phyloP scores from a whole-genome alignment of 2,329 filamentous ascomycete species.

The Venturia oleaginea region DNA sequence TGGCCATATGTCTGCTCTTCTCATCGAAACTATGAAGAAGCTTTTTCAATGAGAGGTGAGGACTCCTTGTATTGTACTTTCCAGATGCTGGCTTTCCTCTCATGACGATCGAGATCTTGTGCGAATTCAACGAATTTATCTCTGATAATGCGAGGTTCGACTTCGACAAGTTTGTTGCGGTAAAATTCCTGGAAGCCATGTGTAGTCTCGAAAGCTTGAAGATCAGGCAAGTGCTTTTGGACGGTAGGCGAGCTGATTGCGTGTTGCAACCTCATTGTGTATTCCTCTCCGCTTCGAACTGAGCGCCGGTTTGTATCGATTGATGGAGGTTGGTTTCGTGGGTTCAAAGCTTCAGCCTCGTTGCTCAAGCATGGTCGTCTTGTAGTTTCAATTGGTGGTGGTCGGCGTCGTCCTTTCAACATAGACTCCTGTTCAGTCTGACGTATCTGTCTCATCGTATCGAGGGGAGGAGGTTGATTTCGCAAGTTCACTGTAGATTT shows the following conservation, averaged over 20 bases:
- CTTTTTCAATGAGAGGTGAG: background rate
- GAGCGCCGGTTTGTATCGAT: background rate
- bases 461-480: background rate
- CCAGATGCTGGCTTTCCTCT: conserved; percentile 8
- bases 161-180: background rate
- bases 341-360: background rate
- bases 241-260: background rate
- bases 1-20: background rate
- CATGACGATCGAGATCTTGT: conserved; percentile 6
- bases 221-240: conserved; percentile 5
- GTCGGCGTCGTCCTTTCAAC: background rate
- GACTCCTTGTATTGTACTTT: background rate
- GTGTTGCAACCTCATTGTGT: conserved; percentile 6
- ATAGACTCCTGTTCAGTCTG: background rate
- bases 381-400: background rate
- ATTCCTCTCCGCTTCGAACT: background rate
- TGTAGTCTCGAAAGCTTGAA: background rate
- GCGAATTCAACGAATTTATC: background rate
- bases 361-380: background rate
- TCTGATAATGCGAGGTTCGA: background rate
- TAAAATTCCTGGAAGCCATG: background rate
- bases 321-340: background rate
- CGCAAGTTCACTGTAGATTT: background rate
- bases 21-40: conserved; percentile 4
- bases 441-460: background rate